Evolutionary conservation across 2,329 filamentous ascomycete genomes (phyloP).

Genomic region (Penicillium sp.): DNA sequence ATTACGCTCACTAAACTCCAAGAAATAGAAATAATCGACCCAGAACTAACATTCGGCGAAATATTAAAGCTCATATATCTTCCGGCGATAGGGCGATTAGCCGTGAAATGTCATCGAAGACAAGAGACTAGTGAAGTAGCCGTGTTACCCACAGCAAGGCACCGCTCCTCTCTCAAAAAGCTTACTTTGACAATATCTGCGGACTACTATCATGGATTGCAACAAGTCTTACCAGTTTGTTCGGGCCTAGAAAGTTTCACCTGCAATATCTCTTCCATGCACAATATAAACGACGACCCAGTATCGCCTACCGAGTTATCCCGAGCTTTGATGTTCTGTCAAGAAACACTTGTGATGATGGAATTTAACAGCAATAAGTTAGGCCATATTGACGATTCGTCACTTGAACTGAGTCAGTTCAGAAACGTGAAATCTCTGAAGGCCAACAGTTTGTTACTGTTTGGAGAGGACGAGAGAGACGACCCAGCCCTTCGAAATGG

Average conservation of each 20-base stretch:
- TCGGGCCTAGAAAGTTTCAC: background rate
- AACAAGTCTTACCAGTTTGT: background rate
- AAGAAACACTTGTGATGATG: background rate
- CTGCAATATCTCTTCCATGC: background rate
- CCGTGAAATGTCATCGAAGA: background rate
- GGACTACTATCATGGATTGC: background rate
- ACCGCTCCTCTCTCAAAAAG: background rate
- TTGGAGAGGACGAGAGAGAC: background rate
- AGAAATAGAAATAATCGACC: background rate
- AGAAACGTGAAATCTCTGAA: background rate
- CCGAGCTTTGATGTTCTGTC: background rate
- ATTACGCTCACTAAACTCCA: background rate
- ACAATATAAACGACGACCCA: background rate
- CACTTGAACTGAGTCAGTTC: background rate
- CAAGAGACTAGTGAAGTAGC: background rate
- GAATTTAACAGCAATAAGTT: background rate
- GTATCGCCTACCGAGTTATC: background rate
- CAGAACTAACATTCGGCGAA: background rate
- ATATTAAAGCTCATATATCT: background rate
- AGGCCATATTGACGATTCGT: background rate
- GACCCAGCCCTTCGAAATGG: background rate
- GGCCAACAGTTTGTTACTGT: background rate
- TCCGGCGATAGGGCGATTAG: background rate
- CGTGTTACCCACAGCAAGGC: background rate
- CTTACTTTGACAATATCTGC: background rate